Evolutionary conservation across 139 green algal species (phyloP).

Genomic region (Micromonas commoda): DNA sequence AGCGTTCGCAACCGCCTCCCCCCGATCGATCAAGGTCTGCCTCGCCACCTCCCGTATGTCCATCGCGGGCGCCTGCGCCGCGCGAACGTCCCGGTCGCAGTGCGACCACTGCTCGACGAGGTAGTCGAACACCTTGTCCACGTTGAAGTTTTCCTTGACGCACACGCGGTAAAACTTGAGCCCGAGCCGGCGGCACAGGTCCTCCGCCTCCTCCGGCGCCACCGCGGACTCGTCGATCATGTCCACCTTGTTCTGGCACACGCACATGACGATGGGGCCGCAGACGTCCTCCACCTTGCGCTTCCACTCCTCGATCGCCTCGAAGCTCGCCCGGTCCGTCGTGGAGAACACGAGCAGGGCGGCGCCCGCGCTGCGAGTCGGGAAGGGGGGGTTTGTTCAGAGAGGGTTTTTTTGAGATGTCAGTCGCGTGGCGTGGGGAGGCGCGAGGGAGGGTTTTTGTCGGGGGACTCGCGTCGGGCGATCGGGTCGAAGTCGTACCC

Average conservation of each 20-base stretch:
- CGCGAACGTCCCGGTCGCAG: too few species aligned
- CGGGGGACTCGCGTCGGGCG: too few species aligned
- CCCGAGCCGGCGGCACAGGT: conserved; percentile 47
- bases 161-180: conserved; percentile 64
- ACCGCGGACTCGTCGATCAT: conserved; percentile 44
- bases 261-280: conserved; percentile 53
- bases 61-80: not conserved
- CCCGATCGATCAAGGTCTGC: too few species aligned
- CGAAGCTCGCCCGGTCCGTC: conserved; percentile 58
- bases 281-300: conserved; percentile 54
- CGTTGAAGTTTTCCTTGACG: conserved; percentile 71
- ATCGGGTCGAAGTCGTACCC: conserved; percentile 28
- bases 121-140: conserved; percentile 50
- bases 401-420: not conserved
- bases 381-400: not conserved
- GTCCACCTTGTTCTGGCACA: conserved; percentile 74
- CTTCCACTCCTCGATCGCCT: conserved; percentile 57
- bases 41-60: not conserved
- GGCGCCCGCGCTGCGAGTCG: conserved; percentile 41
- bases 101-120: conserved; percentile 28
- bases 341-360: conserved; percentile 68
- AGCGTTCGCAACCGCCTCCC: too few species aligned
- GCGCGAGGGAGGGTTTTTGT: too few species aligned
- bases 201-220: conserved; percentile 52
- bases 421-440: too few species aligned